A percentile compares a stretch with the other conserved stretches of the same genome.
Evolutionary conservation across 768 basidiomycete genomes (phyloP).

Genomic region (Pleurotus tuoliensis): DNA sequence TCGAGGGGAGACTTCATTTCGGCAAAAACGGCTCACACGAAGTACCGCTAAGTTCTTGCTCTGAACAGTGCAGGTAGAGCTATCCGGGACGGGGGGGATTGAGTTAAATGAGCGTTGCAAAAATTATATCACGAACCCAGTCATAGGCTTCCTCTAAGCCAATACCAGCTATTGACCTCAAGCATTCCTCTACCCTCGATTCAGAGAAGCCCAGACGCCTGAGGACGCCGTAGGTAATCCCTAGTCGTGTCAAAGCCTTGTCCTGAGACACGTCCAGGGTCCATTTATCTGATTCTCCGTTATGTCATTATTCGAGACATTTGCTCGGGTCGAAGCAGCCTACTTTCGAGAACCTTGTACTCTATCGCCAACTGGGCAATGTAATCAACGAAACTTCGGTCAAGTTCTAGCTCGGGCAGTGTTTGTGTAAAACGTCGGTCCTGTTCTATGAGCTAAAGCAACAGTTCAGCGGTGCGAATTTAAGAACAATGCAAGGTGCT

Average conservation of each 20-base stretch:
- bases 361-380: constrained; percentile 52
- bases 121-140: constrained; percentile 58
- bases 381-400: constrained; percentile 50
- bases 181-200: constrained; percentile 65
- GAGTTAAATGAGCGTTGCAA: too few relatives aligned
- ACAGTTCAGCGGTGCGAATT: too few relatives aligned
- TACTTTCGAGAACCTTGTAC: constrained; percentile 27
- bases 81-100: constrained; percentile 19
- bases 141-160: constrained; percentile 88
- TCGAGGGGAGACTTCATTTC: not conserved
- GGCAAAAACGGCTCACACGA: constrained; percentile 24
- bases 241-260: constrained; percentile 66
- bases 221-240: constrained; percentile 77
- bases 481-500: too few relatives aligned
- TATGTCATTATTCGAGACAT: not conserved
- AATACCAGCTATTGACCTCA: constrained; percentile 56
- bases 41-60: constrained; percentile 47
- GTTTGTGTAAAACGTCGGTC: constrained; percentile 72
- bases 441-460: constrained; percentile 66
- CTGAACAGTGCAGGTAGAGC: constrained; percentile 63
- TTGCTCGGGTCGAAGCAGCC: not conserved
- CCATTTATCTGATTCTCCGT: constrained; percentile 24
- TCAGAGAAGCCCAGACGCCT: constrained; percentile 75
- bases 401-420: constrained; percentile 60
- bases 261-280: constrained; percentile 59